Base-by-base conservation (phyloP, 2,329 filamentous ascomycete genomes). In the Aspergillus phoenicis region DNA sequence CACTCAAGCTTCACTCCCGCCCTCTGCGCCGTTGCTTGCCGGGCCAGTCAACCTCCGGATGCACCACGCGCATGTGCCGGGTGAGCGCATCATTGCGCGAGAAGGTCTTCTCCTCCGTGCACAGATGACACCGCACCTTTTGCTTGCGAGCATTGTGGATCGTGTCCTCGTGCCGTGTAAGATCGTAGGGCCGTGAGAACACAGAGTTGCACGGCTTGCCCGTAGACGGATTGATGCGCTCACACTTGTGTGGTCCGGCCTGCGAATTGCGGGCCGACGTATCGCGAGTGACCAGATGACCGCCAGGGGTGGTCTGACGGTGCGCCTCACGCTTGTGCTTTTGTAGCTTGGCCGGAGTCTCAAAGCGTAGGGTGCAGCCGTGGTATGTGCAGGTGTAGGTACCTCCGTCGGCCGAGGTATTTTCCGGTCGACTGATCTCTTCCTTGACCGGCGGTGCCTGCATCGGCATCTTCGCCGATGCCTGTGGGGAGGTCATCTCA, bases 361-460 rank as follows among this genome's bases (percentile, higher is more conserved):
- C 91, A 72, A 99, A 99, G 57, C 95, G 90, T 67, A 90, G 82
- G 0, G 88, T 89, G 73, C 95, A 98, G 10, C 93, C 92, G 71
- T 96, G 93, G 70, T 97, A 97, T 0, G 93, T 97, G 77, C 95
- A 99, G 1, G 93, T 96, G 78, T 97, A 99, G 0, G 93, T 97
- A 11, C 94, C 94, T 20, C 88, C 85, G 66, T 96, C 91, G 0
- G 92, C 90, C 15, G 82, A 82, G 2, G 89, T 87, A 43, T 87
- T 83, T 1, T 80, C 75, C 0, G 92, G 91, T 81, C 86, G 81
- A 64, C 80, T 72, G 41, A 76, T 69, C 28, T 72, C 68, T 57
- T 74, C 67, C 8, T 68, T 64, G 38, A 68, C 69, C 33, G 79
- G 74, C 41, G 78, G 73, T 30, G 79, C 73, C 43, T 78, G 73